Base-by-base conservation (phyloP, 257 asterid species). In the Solanum boliviense region DNA sequence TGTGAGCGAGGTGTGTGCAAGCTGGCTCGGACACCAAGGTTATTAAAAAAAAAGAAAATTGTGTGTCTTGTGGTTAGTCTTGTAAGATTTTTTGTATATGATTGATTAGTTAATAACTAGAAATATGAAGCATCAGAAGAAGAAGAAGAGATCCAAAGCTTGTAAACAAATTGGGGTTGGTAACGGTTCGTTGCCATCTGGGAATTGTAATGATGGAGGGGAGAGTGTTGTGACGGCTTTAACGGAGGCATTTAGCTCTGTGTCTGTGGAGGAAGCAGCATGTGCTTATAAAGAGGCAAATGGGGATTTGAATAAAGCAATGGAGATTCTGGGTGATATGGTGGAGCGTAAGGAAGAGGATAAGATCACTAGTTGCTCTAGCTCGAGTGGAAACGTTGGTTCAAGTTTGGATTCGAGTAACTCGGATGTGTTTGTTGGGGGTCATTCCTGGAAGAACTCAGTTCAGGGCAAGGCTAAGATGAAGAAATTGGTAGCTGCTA, bases 401-500 rank as follows among this genome's bases (percentile, higher is more conserved):
- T 95, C 98, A 31, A 92, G 95, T 91, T 94, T 95, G n/a, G 90
- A 93, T 52, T 90, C 96, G 20, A 91, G 89, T 67, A 88, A 82
- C 6, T 91, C 95, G 2, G 96, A 93, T 41, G 88, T 87, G 72
- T 91, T 88, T 85, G 91, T 85, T 81, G 92, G 86, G 36, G 89
- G 74, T 84, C 91, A 87, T 72, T 90, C 89, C 78, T 88, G 78
- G 71, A 88, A 88, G 34, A 89, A 90, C 32, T 93, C 90, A 88
- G 87, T 89, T 86, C 84, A 87, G 88, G 92, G 83, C 90, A 95
- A 93, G 90, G 89, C 91, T 79, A 93, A 90, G 89, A 39, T 74
- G 84, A 95, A 93, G 93, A 97, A 89, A 89, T 93, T 92, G 82
- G 89, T 95, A 86, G 98, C 99, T 39, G 86, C 94, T 84, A 93